These are phyloP conservation scores for Septoria linicola DNA, from an alignment of 2,329 filamentous ascomycete species.

Conservation along the genomic window DNA sequence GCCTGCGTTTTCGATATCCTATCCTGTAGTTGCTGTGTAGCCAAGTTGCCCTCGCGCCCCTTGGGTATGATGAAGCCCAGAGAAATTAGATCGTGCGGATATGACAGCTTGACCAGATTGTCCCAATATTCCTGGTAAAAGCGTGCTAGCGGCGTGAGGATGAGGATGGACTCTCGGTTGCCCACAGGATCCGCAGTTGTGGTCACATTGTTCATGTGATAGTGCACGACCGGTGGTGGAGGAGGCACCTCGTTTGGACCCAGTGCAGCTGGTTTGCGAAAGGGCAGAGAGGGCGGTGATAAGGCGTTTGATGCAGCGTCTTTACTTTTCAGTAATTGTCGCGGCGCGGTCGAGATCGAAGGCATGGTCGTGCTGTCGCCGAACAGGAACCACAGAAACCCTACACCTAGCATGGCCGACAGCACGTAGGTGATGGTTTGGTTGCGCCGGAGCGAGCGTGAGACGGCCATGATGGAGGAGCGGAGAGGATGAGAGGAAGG, in stretches of 20 bases:
- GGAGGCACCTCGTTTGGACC: constrained; percentile 53
- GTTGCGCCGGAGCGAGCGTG: constrained; percentile 72
- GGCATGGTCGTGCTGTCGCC: constrained; percentile 60
- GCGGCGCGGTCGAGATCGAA: constrained; percentile 48
- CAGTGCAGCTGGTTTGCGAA: constrained; percentile 63
- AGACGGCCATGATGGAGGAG: constrained; percentile 57
- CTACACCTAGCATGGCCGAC: constrained; percentile 68
- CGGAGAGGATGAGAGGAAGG: neutral
- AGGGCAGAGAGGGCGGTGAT: constrained; percentile 71
- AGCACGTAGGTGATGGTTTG: constrained; percentile 74
- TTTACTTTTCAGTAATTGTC: constrained; percentile 52
- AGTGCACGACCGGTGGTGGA: constrained; percentile 85
- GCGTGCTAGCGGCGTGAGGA: constrained; percentile 86
- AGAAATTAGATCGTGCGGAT: constrained; percentile 92
- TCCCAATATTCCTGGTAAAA: constrained; percentile 98
- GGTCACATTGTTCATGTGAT: constrained; percentile 93
- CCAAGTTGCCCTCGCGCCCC: constrained; percentile 85
- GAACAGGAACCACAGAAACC: constrained; percentile 52
- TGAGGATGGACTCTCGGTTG: constrained; percentile 81
- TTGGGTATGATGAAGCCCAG: constrained; percentile 95
- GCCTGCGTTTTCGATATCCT: constrained; percentile 84
- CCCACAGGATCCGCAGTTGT: constrained; percentile 71
- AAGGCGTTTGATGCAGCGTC: constrained; percentile 66
- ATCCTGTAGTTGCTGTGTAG: constrained; percentile 77
- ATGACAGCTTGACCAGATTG: constrained; percentile 77